Base-by-base conservation (phyloP, 768 basidiomycete genomes). In the Leccinum subgranulosum region DNA sequence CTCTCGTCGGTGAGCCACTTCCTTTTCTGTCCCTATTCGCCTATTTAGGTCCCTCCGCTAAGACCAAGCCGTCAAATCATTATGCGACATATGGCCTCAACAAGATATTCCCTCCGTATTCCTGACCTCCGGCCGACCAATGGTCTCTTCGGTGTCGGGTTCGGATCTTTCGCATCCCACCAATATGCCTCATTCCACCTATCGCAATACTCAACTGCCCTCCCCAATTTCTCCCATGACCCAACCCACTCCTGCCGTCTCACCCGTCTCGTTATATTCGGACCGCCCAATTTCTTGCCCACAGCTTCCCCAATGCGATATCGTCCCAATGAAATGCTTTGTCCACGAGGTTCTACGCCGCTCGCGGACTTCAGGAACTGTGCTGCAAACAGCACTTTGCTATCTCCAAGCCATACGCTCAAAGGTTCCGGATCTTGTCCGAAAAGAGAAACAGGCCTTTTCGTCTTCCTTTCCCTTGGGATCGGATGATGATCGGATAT, bases 261-360 rank as follows among this genome's bases (percentile, higher is more conserved):
- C 74, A 3, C 67, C 76, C 8, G 54, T 69, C 11, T 61, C 74
- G 15, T 56, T 68, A 6, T 66, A 72, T 51, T 64, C 69, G 10
- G n/a, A 60, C 21, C 70, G 64, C 39, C 62, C 55, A 57, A 46
- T 55, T 6, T 17, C 48, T 2, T 54, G 14, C 49, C 46, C 61
- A 29, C 68, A 60, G 28, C 45, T 47, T 28, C 60, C 65, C 14
- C 65, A 54, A 11, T 64, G 68, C 60, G 76, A 78, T 49, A 68
- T 84, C 17, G 74, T 84, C 8, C 86, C 88, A 8, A 80, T 92
- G 61, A 86, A 82, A 61, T 78, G 81, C 5, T 96, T 96, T 65
- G 90, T 96, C 28, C 88, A 92, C 68, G 92, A 96, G 73, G 89
- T 94, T 8, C 80, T 96, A 14, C 82, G 90, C 52, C 87, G 94